Evolutionary conservation across 495 filamentous ascomycete genomes (phyloP), one percentile per base, ranked within the genome.

Genomic region (Haplographium delicatum): DNA sequence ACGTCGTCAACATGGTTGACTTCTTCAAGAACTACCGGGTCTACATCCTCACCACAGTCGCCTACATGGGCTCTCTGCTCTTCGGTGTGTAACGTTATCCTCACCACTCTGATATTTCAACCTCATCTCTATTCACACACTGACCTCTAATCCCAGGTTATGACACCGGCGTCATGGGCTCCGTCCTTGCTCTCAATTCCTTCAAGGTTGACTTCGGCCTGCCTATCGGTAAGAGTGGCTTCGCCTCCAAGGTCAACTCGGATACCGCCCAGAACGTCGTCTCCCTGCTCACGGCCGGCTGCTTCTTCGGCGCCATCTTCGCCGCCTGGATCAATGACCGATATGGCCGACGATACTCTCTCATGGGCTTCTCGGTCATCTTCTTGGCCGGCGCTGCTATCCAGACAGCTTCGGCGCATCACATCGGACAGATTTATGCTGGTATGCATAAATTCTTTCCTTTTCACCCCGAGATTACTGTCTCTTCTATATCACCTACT

Each of bases 141-240:
- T 31, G 28, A 31, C 28, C 13, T n/a, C 7, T 6, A 6, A 7
- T 22, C 28, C 16, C 19, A 55, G 58, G 51, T n/a, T 76, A 74
- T 64, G 78, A 83, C 56, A 81, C 78, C 5, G 77, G 77, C 59
- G 75, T 82, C 4, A 78, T 82, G 68, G 74, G 79, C 44, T 71
- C 69, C 46, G 75, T 81, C 22, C 67, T 82, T 15, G 72, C 76
- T 10, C 62, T 82, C 11, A 61, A 63, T 11, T 71, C 70, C 43
- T 82, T 82, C 71, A 75, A 79, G 53, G 62, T 66, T 26, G 77
- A 81, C 59, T 81, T 81, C 27, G 56, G 56, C 7, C 50, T 62
- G 1, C 55, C 55, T 7, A 47, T 43, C n/a, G 55, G 26, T 25
- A 58, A 26, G 13, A 38, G 50, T 2, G 57, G 50, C 9, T 60